Base-by-base conservation (phyloP, 2,329 filamentous ascomycete genomes). In the Microascus cirrosus region DNA sequence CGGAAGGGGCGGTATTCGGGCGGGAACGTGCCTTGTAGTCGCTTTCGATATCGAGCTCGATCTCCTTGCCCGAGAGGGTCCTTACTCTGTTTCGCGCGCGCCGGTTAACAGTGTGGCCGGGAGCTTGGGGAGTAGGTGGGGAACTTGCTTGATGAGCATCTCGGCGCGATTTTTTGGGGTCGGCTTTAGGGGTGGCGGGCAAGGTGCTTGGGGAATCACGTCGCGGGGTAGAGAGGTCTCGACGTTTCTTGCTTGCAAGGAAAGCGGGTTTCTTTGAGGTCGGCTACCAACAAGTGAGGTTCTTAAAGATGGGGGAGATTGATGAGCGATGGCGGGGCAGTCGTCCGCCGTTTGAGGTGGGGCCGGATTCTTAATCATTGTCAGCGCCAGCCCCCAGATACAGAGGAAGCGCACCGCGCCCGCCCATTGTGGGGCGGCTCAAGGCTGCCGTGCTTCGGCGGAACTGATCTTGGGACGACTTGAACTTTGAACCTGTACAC, bases 41-140 rank as follows among this genome's bases (percentile, higher is more conserved):
- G 57, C 84, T 80, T 78, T 97, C 94, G 70, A 99, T 95, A 70
- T 97, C 92, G 67, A 99, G 85, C 80, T 97, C 93, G 72, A 97
- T 97, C 77, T 99, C 91, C 80, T 97, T 97, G 69, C 94, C 94
- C 63, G 94, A 97, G 63, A 99, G 85, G 62, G 94, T 99, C 70
- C 94, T 89, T 71, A 99, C 93, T 81, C 93, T 99, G 66, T 50
- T 22, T 50, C 22, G 15, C 39, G 39, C 45, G n/a, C 42, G 10
- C 20, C 7, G 45, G 45, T 50, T 50, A 50, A 13, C 45, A 13
- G 7, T 50, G 22, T 50, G 3, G 6, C 45, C 6, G 11, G 22
- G 6, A 50, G 45, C 45, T 50, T 11, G 2, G n/a, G 6, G 12
- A 8, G 6, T 11, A 13, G 45, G 45, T 11, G n/a, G 20, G n/a